These are phyloP conservation scores for Amesomyces nigricolor DNA, from an alignment of 2,329 filamentous ascomycete genomes.

Conservation along the genomic window DNA sequence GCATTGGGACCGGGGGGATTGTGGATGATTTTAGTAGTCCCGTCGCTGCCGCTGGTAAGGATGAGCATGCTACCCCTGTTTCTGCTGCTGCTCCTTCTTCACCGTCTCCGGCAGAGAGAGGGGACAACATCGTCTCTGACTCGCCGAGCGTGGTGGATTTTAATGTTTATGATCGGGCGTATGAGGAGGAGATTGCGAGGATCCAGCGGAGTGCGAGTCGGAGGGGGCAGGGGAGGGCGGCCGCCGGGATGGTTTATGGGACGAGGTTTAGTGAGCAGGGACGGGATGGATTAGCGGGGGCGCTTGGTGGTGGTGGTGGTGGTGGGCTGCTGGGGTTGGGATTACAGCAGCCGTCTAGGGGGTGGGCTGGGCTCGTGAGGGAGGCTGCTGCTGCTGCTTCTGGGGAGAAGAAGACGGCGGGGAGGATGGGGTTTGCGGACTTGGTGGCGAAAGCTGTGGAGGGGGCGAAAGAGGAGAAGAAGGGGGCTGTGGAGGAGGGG, in stretches of 20 bases:
- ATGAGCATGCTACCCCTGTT: slow-evolving; percentile 28
- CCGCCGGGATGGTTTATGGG: slow-evolving; percentile 4
- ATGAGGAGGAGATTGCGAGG: slow-evolving; percentile 71
- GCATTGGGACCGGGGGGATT: slow-evolving; percentile 63
- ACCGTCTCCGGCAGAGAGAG: no score
- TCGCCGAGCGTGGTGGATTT: slow-evolving; percentile 80
- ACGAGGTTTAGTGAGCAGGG: slow-evolving; percentile 8
- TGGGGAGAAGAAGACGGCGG: not conserved
- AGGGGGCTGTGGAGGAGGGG: not conserved
- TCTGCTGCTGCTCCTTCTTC: slow-evolving; percentile 16
- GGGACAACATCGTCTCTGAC: slow-evolving; percentile 58
- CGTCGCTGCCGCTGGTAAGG: slow-evolving; percentile 31
- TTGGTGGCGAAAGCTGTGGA: slow-evolving; percentile 19
- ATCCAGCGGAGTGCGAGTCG: slow-evolving; percentile 42
- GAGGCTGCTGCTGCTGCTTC: not conserved
- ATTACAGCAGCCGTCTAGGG: not conserved
- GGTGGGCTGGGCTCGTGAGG: not conserved
- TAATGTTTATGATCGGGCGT: slow-evolving; percentile 84
- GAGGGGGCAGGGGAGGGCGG: slow-evolving; percentile 3
- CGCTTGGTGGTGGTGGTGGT: not conserved
- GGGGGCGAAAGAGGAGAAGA: slow-evolving; percentile 1
- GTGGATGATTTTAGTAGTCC: slow-evolving; percentile 35
- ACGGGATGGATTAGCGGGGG: not conserved
- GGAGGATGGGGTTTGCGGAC: slow-evolving; percentile 19
- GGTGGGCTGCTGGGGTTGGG: not conserved